Evolutionary conservation across 164 flowering plant genomes (phyloP), one percentile per base, ranked within the genome.

Genomic region (Stephania yunnanensis): DNA sequence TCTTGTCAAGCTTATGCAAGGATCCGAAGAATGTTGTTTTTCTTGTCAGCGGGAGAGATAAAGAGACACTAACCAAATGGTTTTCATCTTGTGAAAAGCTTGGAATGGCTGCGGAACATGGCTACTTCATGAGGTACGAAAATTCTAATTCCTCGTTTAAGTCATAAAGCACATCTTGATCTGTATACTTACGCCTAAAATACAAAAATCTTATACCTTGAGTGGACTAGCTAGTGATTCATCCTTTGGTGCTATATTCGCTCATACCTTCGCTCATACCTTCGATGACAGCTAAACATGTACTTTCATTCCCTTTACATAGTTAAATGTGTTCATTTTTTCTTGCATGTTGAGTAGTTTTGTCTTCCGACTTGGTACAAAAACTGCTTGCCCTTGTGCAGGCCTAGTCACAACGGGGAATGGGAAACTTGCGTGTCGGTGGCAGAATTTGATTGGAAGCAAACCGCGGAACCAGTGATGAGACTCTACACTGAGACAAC

Each of bases 31-130:
- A 88, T 81, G 83, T 83, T 17, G 91, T 88, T 46, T 85, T 86
- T 78, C 81, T 88, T 13, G 91, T 85, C 19, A 88, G 91, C 75
- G 91, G 89, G 42, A 84, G 83, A 75, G 88, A 84, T 52, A 81
- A 77, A 58, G 73, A 76, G 64, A 84, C 84, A 19, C 81, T 88
- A 25, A 78, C 81, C 55, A 82, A 80, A 52, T 88, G 89, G 91
- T 88, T 88, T 80, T 81, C 86, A 25, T 73, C 87, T 46, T 87
- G 89, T 81, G 86, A 83, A 52, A 83, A 80, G 44, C 79, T 88
- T 48, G 91, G 86, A 7, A 74, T 88, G 68, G 89, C 89, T 64
- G 91, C 91, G 1, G 91, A 88, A 80, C 88, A 88, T 82, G 91
- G 91, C 36, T 88, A 85, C 79, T 87, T 88, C 77, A 45, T 82